Base-by-base conservation (phyloP, 768 basidiomycete species). In the Fomitopsis serialis region DNA sequence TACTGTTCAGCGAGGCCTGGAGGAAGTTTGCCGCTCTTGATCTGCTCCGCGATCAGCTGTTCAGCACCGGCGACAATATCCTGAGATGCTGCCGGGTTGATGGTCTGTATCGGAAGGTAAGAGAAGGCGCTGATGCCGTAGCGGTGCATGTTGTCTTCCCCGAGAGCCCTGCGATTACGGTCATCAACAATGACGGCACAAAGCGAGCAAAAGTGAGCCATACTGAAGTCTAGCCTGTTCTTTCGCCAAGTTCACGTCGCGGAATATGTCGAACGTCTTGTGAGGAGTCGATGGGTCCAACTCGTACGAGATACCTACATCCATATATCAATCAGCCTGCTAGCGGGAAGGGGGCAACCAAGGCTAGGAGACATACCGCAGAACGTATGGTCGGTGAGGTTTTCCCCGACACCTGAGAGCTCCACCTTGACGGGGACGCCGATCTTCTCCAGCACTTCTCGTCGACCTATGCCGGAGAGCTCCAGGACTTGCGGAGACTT, bases 381-480 rank as follows among this genome's bases (percentile, higher is more conserved):
- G 6, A 63, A 35, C 22, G 55, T 29, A 48, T 79, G 76, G 54
- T 79, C 75, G 59, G 77, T 77, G 45, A 76, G 55, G 60, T 75
- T 78, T 64, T 72, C 71, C 21, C 78, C 79, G 37, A 81, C 79
- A 40, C 71, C 70, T 2, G 77, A 75, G 2, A 79, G 70, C 44
- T 76, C 73, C n/a, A 76, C 53, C 45, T 66, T 60, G 25, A 66
- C 56, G 0, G 65, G 56, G 48, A 81, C 69, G 10, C 67, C 69
- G 40, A 74, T 59, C 5, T 43, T 55, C 17, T 65, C 58, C 25
- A 75, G 65, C 29, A 70, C 53, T 6, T 60, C 62, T 22, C 58
- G 56, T 40, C 73, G 64, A 35, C 78, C 79, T 47, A 81, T 74
- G 32, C 79, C 79, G 10, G 73, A 74, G 1, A 78, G 67, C 63